Conservation (phyloP, 345 rosid species). For the Luvunga scandens region DNA sequence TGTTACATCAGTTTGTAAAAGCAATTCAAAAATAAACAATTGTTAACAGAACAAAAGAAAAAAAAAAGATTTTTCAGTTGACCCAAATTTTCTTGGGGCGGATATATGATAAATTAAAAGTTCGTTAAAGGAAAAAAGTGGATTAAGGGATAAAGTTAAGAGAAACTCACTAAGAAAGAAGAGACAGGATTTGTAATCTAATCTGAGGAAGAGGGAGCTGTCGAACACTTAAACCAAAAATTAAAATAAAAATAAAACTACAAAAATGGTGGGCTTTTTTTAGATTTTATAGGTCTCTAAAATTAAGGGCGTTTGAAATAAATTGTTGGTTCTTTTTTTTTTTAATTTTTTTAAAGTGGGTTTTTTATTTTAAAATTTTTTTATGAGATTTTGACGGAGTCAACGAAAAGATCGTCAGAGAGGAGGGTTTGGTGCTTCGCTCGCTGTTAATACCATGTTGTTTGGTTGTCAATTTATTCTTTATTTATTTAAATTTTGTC, state of each 20-base stretch:
- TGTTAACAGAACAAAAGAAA: neutral
- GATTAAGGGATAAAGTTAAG: too few species aligned
- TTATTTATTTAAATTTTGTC: neutral
- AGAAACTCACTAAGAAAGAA: neutral
- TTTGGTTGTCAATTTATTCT: neutral
- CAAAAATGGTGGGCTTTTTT: neutral
- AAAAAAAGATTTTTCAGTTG: neutral
- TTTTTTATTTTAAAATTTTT: neutral
- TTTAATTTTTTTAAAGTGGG: neutral
- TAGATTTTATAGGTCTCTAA: neutral
- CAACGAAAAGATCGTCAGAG: neutral
- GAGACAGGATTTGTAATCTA: neutral
- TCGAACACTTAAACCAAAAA: neutral
- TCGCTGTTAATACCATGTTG: neutral
- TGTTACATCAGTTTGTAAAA: neutral
- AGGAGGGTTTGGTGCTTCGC: neutral
- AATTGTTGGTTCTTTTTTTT: neutral
- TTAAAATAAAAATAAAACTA: neutral
- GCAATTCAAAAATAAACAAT: neutral
- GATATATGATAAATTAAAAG: neutral
- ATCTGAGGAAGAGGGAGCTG: neutral
- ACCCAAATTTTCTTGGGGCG: neutral
- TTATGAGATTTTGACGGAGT: slow-evolving; percentile 1
- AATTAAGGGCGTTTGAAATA: neutral
- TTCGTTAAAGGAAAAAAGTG: neutral